Base-by-base conservation (phyloP, 2,329 filamentous ascomycete species). In the Tricladium varicosporioides region DNA sequence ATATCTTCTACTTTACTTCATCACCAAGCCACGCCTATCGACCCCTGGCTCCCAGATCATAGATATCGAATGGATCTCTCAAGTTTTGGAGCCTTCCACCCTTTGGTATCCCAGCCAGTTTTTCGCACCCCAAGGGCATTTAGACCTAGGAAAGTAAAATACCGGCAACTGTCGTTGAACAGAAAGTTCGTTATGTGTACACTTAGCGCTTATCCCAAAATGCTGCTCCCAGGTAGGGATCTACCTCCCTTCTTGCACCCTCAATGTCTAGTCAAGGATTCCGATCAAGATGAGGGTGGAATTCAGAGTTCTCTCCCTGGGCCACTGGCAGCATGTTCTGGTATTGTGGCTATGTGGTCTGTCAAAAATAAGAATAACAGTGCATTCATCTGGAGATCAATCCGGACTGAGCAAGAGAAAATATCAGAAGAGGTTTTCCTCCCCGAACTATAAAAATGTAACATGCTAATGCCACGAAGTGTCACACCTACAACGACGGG, bases 241-340 rank as follows among this genome's bases (percentile, higher is more conserved):
- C 42, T 51, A 2, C 62, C 64, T 8, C 59, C 63, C 2, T 66
- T 65, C 43, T 63, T 66, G 4, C 63, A 65, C 32, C 54, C 54
- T n/a, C 11, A 53, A 7, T 42, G 33, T 27, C 11, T 54, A 11
- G n/a, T 15, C 11, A 33, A 54, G 5, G 5, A 15, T 11, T 18
- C 11, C 14, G 18, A 43, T 13, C 32, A 33, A 15, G 36, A 53
- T 44, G 32, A 48, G 2, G 7, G 13, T 11, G 14, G 9, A 11
- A 32, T 16, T 1, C 43, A 51, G 8, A 47, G 2, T n/a, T 27
- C 45, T 14, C 31, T 47, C 9, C 44, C 51, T n/a, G 42, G 33
- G 8, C 51, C 64, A 8, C 43, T 66, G 5, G 50, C 53, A 16
- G 55, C 31, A 10, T 65, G 59, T 58, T 43, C 47, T 18, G 18